Percentiles rank a stretch among this genome's conserved stretches.
phyloP scores from a whole-genome alignment of 148 eudicot genomes.

The Rhododendron ferrugineum region DNA sequence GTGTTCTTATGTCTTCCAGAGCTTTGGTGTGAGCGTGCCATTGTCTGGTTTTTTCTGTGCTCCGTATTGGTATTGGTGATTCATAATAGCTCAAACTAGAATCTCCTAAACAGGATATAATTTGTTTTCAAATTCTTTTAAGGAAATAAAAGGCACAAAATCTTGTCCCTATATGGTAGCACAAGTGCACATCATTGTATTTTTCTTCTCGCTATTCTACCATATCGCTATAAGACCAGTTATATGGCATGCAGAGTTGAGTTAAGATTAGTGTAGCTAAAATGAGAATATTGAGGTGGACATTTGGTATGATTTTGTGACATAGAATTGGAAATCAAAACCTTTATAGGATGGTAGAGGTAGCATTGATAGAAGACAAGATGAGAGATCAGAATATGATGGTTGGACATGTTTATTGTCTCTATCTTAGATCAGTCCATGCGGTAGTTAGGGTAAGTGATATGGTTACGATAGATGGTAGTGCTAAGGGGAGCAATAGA shows the following conservation, averaged over 20 bases:
- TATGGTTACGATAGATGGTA: not conserved
- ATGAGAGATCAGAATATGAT: not conserved
- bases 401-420: not conserved
- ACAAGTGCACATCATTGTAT: not conserved
- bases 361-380: not conserved
- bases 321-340: not conserved
- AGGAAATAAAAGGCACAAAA: not conserved
- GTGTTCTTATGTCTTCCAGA: no score
- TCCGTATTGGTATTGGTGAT: not conserved
- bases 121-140: not conserved
- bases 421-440: not conserved
- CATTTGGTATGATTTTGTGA: not conserved
- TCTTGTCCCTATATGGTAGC: not conserved
- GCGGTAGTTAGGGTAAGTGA: not conserved
- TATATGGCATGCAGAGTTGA: not conserved
- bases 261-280: not conserved
- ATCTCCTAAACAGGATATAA: not conserved
- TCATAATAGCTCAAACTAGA: not conserved
- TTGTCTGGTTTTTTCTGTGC: not conserved
- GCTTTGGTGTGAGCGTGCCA: not conserved
- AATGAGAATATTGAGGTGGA: not conserved
- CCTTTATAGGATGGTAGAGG: not conserved
- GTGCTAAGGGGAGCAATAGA: not conserved
- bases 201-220: not conserved
- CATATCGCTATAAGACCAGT: not conserved